Evolutionary conservation across 2,329 filamentous ascomycete genomes (phyloP), one percentile per base, ranked within the genome.

Genomic region (Thelonectria olida): DNA sequence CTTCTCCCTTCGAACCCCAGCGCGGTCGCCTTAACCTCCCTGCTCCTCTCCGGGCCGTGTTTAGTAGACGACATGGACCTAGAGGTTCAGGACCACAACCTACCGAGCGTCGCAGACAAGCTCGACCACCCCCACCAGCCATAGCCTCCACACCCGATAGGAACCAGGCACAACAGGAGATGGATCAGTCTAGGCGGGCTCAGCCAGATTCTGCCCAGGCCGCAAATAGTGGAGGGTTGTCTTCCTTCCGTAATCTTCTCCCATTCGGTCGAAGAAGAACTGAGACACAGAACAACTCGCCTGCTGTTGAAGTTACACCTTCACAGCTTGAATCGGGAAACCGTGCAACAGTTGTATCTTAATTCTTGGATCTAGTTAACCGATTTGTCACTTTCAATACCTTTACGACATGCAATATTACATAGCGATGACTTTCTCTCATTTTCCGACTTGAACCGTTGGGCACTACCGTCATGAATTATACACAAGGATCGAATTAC

Each of bases 11-110:
- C 23, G 75, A 76, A 41, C 65, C 78, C 36, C 78, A 74, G 50
- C 80, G 80, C 49, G 75, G 76, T 2, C 81, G 83, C 13, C 77
- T 84, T 63, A 85, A 84, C 60, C 77, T 85, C 66, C 84, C 84
- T 27, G 62, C 70, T n/a, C 66, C 68, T 73, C 59, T 82, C 74
- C 58, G 76, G 65, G 73, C 78, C 27, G 78, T 80, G 4, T 82
- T 79, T 72, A 78, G 76, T 39, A 70, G 73, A 28, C 62, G 65
- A 5, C 61, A 62, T 8, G 20, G 42, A 17, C 63, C 31, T 15
- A 15, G 64, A 12, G 42, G 13, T 25, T 8, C 6, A 25, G 23
- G 22, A n/a, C 17, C 50, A 1, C 58, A 52, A 17, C 52, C 38
- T 5, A 17, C 31, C 13, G 49, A 58, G 23, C 49, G 65, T 20